These are phyloP conservation scores for Ilex paraguariensis DNA, from an alignment of 305 asterid genomes.

Conservation along the genomic window DNA sequence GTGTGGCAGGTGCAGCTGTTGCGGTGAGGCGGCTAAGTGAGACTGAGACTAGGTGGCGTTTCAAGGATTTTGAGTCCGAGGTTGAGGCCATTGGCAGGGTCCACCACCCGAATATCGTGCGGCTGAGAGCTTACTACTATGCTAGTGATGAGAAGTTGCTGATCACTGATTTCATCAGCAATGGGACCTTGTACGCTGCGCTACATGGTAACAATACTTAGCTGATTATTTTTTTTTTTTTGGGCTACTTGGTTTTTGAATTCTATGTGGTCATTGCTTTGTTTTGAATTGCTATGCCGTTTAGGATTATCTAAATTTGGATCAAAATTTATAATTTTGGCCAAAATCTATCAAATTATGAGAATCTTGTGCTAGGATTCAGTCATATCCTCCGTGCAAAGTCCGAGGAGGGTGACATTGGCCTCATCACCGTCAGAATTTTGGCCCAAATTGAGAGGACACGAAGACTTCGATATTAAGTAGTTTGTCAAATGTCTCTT, in stretches of 20 bases:
- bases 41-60: conserved; percentile 59
- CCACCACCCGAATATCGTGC: conserved; percentile 75
- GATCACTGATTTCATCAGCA: conserved; percentile 64
- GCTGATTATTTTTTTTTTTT: not conserved
- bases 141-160: conserved; percentile 86
- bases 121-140: conserved; percentile 80
- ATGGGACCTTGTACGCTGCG: conserved; percentile 73
- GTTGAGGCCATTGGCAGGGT: conserved; percentile 74
- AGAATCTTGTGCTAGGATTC: too few species aligned
- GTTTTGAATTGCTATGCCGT: not conserved
- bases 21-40: conserved; percentile 94
- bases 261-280: not conserved
- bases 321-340: too few species aligned
- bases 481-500: too few species aligned
- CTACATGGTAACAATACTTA: conserved; percentile 57
- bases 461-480: too few species aligned
- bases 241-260: too few species aligned
- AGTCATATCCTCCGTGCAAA: too few species aligned
- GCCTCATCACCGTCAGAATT: too few species aligned
- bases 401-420: too few species aligned
- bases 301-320: too few species aligned
- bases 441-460: too few species aligned
- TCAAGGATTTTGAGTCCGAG: conserved; percentile 82
- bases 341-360: too few species aligned
- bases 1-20: conserved; percentile 38